Evolutionary conservation across 306 rosid genomes (phyloP).

Genomic region (Amphicarpaea edgeworthii): DNA sequence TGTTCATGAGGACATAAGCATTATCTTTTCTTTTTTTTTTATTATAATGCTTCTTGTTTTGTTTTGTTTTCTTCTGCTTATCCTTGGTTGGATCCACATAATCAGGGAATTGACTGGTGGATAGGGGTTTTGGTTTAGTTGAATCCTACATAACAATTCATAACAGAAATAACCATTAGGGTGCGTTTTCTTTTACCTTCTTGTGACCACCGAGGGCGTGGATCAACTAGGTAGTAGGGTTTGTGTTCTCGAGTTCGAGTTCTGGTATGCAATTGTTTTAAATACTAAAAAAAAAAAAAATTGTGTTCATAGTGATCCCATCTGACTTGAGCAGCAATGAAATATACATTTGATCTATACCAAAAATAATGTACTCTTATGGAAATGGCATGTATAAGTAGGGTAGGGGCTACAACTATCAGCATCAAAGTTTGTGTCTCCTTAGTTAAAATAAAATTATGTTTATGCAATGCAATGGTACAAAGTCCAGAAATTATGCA

Average conservation of each 20-base stretch:
- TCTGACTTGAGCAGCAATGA: no score
- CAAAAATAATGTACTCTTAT: no score
- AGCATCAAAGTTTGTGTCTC: conserved; percentile 39
- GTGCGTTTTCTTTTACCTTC: conserved; percentile 20
- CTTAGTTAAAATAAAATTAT: neutral
- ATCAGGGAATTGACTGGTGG: conserved; percentile 45
- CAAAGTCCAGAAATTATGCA: conserved; percentile 60
- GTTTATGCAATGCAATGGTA: conserved; percentile 14
- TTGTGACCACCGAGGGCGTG: no score
- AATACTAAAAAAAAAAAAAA: no score
- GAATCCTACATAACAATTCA: conserved; percentile 60
- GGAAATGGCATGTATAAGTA: neutral
- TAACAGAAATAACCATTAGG: conserved; percentile 40
- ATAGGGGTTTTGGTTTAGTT: conserved; percentile 48
- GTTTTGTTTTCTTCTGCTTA: conserved; percentile 46
- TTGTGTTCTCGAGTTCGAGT: no score
- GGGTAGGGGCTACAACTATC: conserved; percentile 34
- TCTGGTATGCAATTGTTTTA: no score
- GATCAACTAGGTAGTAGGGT: no score
- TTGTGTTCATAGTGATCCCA: no score
- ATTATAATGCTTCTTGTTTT: conserved; percentile 42
- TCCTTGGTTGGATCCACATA: conserved; percentile 58
- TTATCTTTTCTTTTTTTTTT: neutral
- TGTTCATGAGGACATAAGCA: conserved; percentile 42
- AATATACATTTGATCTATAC: no score